Base-by-base conservation (phyloP, 805 yeast species). In the Ogataea nonfermentans region DNA sequence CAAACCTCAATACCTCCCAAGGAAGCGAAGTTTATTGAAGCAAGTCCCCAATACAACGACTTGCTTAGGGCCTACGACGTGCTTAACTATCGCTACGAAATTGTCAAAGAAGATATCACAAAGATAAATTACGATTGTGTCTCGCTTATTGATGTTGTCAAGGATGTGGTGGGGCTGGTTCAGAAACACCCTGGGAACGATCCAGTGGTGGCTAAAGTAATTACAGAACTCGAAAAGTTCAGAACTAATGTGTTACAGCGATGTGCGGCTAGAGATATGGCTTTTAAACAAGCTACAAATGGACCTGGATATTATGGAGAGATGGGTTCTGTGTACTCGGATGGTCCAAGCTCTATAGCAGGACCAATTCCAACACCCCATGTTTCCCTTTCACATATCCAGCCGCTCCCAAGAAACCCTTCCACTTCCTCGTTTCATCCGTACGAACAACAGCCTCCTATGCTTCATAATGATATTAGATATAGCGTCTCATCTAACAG, bases 51-150 rank as follows among this genome's bases (percentile, higher is more conserved):
- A 28, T 53, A 53, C 29, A 48, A 57, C 14, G 79, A 75, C 32
- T 51, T 74, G 31, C 61, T 65, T 46, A 65, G 63, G 40, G 76
- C 71, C 31, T 67, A 73, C 50, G 63, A 65, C 9, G 57, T 62
- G 26, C 53, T 78, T 30, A 69, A 67, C 30, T 51, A 67, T 11
- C 65, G 71, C 37, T 73, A 73, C 51, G 83, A 78, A 20, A 49
- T 66, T 9, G 66, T 78, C 6, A 55, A 62, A 23, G 74, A 71
- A 4, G 79, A 76, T 34, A 51, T 76, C 41, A 68, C 71, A 25
- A 65, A 67, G 38, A 67, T 74, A 12, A 78, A 76, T 49, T 51
- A 67, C 38, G 87, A 80, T 48, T 64, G 76, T 59, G 71, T 78
- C 3, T 68, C 68, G 26, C 43, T 79, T 7, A 49, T 79, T 9